Evolutionary conservation across 2,329 filamentous ascomycete species (phyloP).

Genomic region (Colletotrichum cuscutae): DNA sequence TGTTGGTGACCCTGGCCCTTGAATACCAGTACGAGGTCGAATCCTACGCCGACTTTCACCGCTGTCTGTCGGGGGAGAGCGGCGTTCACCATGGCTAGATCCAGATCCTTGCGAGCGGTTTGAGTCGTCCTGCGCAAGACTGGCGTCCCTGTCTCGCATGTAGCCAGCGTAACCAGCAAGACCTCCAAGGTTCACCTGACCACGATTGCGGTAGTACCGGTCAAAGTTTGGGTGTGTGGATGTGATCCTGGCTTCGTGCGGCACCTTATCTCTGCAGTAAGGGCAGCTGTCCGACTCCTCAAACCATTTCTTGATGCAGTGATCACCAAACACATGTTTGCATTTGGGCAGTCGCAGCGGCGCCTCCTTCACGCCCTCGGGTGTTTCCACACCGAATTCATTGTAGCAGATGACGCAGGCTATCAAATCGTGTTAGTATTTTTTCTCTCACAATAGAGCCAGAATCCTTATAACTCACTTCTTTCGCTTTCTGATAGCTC

Average conservation of each 20-base stretch:
- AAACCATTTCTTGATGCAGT: slow-evolving; percentile 74
- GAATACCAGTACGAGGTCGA: slow-evolving; percentile 25
- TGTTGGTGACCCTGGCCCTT: slow-evolving; percentile 29
- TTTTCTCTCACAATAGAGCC: neutral
- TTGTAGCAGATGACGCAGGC: slow-evolving; percentile 74
- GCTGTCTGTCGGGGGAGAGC: slow-evolving; percentile 29
- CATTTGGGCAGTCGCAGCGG: slow-evolving; percentile 70
- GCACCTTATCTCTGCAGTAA: slow-evolving; percentile 71
- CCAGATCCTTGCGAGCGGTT: neutral
- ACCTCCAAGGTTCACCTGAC: neutral
- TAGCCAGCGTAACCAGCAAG: neutral
- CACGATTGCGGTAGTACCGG: neutral
- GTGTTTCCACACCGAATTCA: slow-evolving; percentile 65
- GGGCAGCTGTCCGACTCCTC: slow-evolving; percentile 71
- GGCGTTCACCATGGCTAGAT: slow-evolving; percentile 21
- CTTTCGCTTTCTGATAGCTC: slow-evolving; percentile 57
- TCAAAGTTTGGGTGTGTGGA: slow-evolving; percentile 8
- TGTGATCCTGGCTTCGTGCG: slow-evolving; percentile 51
- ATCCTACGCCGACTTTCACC: slow-evolving; percentile 30
- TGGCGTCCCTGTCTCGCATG: slow-evolving; percentile 18
- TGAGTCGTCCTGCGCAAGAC: slow-evolving; percentile 2
- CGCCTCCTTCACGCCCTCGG: slow-evolving; percentile 67
- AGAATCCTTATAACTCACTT: slow-evolving; percentile 50
- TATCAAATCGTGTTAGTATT: slow-evolving; percentile 41
- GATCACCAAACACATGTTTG: slow-evolving; percentile 72